phyloP scores from a whole-genome alignment of 176 grass and related monocot genomes.

The Alloteropsis semialata region DNA sequence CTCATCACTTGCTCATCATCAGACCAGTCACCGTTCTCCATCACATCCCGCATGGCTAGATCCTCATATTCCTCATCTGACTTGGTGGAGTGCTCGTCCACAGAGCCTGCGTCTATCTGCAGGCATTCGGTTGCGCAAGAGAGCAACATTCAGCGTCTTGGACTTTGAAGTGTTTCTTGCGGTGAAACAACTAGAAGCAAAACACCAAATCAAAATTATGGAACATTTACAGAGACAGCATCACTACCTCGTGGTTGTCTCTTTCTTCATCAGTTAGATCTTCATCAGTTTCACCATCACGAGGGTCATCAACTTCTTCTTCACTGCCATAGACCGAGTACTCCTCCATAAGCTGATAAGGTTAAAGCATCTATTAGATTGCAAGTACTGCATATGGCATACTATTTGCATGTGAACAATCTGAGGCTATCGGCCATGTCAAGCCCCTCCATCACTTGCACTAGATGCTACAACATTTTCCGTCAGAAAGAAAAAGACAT shows the following conservation, averaged over 20 bases:
- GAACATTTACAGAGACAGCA: background rate
- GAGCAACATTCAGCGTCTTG: background rate
- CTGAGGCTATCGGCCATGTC: background rate
- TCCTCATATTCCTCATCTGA: slow-evolving; percentile 91
- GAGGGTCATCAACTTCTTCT: slow-evolving; percentile 67
- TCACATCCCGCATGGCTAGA: slow-evolving; percentile 68
- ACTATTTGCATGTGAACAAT: background rate
- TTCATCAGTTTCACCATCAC: slow-evolving; percentile 67
- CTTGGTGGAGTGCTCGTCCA: slow-evolving; percentile 82
- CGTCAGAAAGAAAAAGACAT: background rate
- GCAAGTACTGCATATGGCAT: background rate
- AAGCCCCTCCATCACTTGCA: background rate
- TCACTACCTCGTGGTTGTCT: slow-evolving; percentile 54
- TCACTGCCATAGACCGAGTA: slow-evolving; percentile 72
- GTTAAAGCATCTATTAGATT: slow-evolving; percentile 17
- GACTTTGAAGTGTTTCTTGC: background rate
- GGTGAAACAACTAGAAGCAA: background rate
- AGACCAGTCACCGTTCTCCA: slow-evolving; percentile 50
- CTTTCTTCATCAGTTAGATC: slow-evolving; percentile 66
- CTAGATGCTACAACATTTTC: background rate
- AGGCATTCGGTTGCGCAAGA: background rate
- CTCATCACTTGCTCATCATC: slow-evolving; percentile 37
- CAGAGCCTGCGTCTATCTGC: slow-evolving; percentile 85
- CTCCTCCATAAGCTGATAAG: slow-evolving; percentile 61
- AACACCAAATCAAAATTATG: background rate